Percentiles rank a stretch among this genome's conserved stretches.
Evolutionary conservation across 1,284 basidiomycete genomes (phyloP).

Genomic region (Trametes hirsuta): DNA sequence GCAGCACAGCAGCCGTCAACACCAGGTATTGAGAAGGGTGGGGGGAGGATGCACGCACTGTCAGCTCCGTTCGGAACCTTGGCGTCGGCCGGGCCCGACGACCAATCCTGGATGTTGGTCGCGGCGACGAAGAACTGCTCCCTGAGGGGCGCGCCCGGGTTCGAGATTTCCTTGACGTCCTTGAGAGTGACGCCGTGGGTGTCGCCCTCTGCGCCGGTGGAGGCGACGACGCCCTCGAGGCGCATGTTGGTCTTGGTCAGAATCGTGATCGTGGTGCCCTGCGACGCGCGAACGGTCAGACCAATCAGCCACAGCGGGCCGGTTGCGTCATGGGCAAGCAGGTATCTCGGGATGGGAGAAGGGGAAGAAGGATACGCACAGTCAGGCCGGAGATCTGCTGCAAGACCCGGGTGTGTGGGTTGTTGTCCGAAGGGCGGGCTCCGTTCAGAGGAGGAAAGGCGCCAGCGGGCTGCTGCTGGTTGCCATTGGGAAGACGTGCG

Average conservation of each 20-base stretch:
- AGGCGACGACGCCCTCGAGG: conserved; percentile 70
- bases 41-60: conserved; percentile 45
- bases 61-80: conserved; percentile 63
- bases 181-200: conserved; percentile 71
- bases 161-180: conserved; percentile 70
- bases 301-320: conserved; percentile 16
- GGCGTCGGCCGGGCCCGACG: conserved; percentile 73
- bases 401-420: conserved; percentile 57
- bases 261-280: conserved; percentile 78
- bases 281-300: conserved; percentile 13
- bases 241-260: conserved; percentile 67
- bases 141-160: conserved; percentile 65
- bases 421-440: conserved; percentile 42
- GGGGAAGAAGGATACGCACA: conserved; percentile 43
- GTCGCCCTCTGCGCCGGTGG: conserved; percentile 67
- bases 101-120: conserved; percentile 71
- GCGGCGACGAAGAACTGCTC: conserved; percentile 70
- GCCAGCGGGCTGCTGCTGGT: conserved; percentile 39
- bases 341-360: background rate
- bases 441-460: conserved; percentile 60
- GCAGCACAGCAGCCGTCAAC: conserved; percentile 23
- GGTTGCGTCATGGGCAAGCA: conserved; percentile 7
- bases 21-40: conserved; percentile 7
- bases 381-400: conserved; percentile 66
- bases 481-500: conserved; percentile 51